These are phyloP conservation scores for Annulohypoxylon nitens DNA, from an alignment of 495 filamentous ascomycete genomes.

Conservation along the genomic window DNA sequence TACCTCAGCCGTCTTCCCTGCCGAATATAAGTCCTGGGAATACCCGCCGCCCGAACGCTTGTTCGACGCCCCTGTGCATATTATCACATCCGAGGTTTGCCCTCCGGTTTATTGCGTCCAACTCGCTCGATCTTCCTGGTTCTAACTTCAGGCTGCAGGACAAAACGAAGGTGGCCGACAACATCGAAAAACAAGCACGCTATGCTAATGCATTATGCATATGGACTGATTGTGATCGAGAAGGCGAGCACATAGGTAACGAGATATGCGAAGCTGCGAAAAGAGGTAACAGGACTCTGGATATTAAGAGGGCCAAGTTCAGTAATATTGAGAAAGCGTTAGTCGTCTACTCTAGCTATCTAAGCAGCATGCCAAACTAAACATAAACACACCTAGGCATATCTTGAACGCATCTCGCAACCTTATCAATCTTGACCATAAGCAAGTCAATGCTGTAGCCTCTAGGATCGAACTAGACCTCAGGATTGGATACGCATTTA, in stretches of 20 bases:
- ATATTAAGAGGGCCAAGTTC: constrained; percentile 89
- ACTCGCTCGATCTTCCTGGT: constrained; percentile 31
- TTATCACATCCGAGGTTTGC: constrained; percentile 72
- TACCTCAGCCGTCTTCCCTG: constrained; percentile 76
- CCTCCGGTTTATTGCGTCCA: background rate
- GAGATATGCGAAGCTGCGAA: constrained; percentile 88
- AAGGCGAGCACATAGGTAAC: constrained; percentile 96
- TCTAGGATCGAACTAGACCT: constrained; percentile 94
- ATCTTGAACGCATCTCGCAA: constrained; percentile 85
- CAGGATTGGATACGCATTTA: constrained; percentile 91
- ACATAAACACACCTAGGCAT: constrained; percentile 65
- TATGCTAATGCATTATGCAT: constrained; percentile 81
- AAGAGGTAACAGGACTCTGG: constrained; percentile 76
- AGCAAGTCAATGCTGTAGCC: constrained; percentile 87
- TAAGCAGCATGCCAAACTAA: constrained; percentile 31
- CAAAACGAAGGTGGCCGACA: constrained; percentile 82
- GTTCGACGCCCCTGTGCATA: constrained; percentile 84
- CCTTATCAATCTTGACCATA: constrained; percentile 83
- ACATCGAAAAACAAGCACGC: constrained; percentile 83
- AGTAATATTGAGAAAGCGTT: constrained; percentile 95
- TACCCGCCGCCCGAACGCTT: constrained; percentile 81
- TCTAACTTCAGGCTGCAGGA: constrained; percentile 64
- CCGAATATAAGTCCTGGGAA: constrained; percentile 79
- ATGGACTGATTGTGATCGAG: constrained; percentile 98
- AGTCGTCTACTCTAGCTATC: constrained; percentile 49